Evolutionary conservation across 257 asterid species (phyloP).

Genomic region (Datura wrightii): DNA sequence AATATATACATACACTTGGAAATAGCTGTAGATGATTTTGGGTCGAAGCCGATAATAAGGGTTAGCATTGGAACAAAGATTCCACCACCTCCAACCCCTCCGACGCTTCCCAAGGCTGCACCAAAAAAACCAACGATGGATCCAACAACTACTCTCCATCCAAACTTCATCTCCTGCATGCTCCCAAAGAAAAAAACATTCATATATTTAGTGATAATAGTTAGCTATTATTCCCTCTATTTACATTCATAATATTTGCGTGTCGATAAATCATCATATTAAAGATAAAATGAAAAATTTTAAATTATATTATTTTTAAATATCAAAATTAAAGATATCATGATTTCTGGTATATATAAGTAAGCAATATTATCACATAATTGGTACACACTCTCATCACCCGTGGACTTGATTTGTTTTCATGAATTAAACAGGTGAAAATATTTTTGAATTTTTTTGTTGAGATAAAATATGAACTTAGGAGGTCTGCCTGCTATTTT

Average conservation of each 20-base stretch:
- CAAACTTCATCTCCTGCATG: slow-evolving; percentile 47
- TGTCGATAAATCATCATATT: neutral
- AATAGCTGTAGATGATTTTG: slow-evolving; percentile 51
- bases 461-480: neutral
- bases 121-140: slow-evolving; percentile 46
- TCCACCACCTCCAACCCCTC: slow-evolving; percentile 56
- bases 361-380: neutral
- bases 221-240: neutral
- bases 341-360: neutral
- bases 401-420: neutral
- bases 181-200: neutral
- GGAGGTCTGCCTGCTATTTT: neutral
- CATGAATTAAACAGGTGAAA: neutral
- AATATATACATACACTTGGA: slow-evolving; percentile 39
- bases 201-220: neutral
- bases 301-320: neutral
- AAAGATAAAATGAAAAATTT: neutral
- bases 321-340: neutral
- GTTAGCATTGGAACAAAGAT: slow-evolving; percentile 52
- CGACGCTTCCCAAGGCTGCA: slow-evolving; percentile 52
- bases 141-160: slow-evolving; percentile 44
- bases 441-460: neutral
- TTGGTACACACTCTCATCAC: neutral
- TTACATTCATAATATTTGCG: neutral
- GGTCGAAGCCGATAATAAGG: slow-evolving; percentile 47